These are phyloP conservation scores for Tolypocladium guangdongense DNA, from an alignment of 2,329 filamentous ascomycete species.

Conservation along the genomic window DNA sequence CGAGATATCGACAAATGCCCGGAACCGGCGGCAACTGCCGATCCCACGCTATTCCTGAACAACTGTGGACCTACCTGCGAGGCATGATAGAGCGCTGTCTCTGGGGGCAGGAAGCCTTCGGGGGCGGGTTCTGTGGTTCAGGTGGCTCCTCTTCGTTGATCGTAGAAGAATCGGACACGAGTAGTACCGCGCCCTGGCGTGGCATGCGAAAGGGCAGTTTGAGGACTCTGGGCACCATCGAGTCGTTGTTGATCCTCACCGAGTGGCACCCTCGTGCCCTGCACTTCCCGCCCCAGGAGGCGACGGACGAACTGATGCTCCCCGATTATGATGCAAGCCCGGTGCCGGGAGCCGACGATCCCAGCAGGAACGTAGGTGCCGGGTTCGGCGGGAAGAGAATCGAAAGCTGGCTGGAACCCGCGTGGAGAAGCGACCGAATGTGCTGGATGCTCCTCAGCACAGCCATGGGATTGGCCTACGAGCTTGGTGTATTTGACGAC, in stretches of 20 bases:
- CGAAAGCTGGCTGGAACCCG: constrained; percentile 92
- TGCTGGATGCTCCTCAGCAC: constrained; percentile 96
- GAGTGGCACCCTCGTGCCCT: constrained; percentile 95
- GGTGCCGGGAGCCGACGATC: constrained; percentile 25
- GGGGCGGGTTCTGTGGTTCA: constrained; percentile 72
- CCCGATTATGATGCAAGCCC: constrained; percentile 44
- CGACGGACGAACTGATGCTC: constrained; percentile 57
- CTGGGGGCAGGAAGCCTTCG: constrained; percentile 94
- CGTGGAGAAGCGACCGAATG: constrained; percentile 90
- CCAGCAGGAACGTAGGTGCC: constrained; percentile 24
- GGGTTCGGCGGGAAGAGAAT: constrained; percentile 75
- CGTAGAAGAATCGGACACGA: constrained; percentile 48
- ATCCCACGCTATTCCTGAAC: constrained; percentile 85
- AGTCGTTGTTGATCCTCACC: constrained; percentile 85
- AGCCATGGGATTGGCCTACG: constrained; percentile 79
- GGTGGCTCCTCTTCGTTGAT: constrained; percentile 32
- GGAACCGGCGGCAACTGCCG: constrained; percentile 74
- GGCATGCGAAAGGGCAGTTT: constrained; percentile 66
- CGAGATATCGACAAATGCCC: constrained; percentile 70
- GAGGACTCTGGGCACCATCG: constrained; percentile 83
- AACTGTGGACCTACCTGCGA: constrained; percentile 87
- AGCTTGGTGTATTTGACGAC: constrained; percentile 90
- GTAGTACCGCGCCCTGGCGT: constrained; percentile 59
- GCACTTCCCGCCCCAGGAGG: constrained; percentile 81
- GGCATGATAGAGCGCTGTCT: constrained; percentile 93